Evolutionary conservation across 148 eudicot species (phyloP).

Genomic region (Rhododendron mucronatum): DNA sequence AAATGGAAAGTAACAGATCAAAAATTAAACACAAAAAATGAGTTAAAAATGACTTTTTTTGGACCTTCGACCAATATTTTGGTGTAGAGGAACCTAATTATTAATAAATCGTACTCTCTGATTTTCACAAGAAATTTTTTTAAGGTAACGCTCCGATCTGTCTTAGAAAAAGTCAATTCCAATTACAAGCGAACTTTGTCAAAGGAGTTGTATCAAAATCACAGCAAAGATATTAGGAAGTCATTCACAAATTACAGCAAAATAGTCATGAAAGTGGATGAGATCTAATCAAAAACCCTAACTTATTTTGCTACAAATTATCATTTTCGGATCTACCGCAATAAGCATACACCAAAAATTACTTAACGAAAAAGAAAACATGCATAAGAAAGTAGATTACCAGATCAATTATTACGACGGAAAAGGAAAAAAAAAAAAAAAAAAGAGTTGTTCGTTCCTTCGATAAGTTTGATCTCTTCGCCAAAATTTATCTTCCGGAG

Average conservation of each 20-base stretch:
- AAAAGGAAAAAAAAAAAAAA: not conserved
- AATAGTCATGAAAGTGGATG: not conserved
- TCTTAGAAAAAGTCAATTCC: not conserved
- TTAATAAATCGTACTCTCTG: not conserved
- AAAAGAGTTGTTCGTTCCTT: not conserved
- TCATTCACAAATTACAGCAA: not conserved
- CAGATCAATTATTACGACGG: not conserved
- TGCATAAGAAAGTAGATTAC: not conserved
- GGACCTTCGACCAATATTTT: not conserved
- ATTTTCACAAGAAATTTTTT: not conserved
- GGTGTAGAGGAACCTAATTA: not conserved
- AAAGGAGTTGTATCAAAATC: not conserved
- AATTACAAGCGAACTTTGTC: not conserved
- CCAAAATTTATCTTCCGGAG: not conserved
- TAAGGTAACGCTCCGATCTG: not conserved
- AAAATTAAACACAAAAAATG: not conserved
- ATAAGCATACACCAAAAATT: not conserved
- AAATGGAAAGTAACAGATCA: not conserved
- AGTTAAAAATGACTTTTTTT: not conserved
- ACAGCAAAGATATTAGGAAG: not conserved
- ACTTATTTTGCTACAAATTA: not conserved
- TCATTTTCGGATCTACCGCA: not conserved
- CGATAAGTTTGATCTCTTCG: not conserved
- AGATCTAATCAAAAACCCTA: not conserved
- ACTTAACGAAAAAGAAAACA: not conserved